Base-by-base conservation (phyloP, 2,329 filamentous ascomycete species). In the Fusarium denticulatum region DNA sequence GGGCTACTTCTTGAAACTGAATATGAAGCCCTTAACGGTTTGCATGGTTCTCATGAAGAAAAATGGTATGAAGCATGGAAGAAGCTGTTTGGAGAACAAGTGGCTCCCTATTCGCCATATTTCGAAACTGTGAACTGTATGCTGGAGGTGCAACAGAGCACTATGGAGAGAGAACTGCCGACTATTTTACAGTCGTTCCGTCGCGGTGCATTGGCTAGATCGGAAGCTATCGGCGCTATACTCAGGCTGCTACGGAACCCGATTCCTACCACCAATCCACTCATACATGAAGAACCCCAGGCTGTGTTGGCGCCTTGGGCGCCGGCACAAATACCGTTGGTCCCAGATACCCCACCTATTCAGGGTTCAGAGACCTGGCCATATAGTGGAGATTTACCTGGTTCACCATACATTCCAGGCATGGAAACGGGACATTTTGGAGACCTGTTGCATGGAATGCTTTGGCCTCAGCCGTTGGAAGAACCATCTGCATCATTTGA, bases 1-100 rank as follows among this genome's bases (percentile, higher is more conserved):
- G 57, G 57, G 0, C 13, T 22, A 0, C 22, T 60, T 12, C 7
- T 40, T 10, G 0, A 16, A 16, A 0, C 0, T 2, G 57, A 60
- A 13, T 60, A 53, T 13, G 7, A 40, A 0, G 32, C 1, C 11
- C 45, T 60, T 3, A 1, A 0, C 0, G 16, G 26, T 0, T 7
- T 39, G 2, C 45, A 2, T 13, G 57, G 57, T 6, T 3, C 45
- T 26, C 45, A 20, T 1, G 6, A 11, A 4, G 26, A 53, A 0
- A 60, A 53, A 0, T 52, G 45, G 57, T 34, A 1, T 1, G 1
- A 24, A 14, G 57, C 32, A 6, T 60, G 57, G 57, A 0, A 8
- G 1, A 52, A 32, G 6, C 10, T 60, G 1, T 60, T 60, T 9
- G 20, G 13, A 5, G 39, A 16, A 1, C 7, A 20, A 0, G 0